These are phyloP conservation scores for Pyrenula massariospora DNA, from an alignment of 495 filamentous ascomycete genomes.

Conservation along the genomic window DNA sequence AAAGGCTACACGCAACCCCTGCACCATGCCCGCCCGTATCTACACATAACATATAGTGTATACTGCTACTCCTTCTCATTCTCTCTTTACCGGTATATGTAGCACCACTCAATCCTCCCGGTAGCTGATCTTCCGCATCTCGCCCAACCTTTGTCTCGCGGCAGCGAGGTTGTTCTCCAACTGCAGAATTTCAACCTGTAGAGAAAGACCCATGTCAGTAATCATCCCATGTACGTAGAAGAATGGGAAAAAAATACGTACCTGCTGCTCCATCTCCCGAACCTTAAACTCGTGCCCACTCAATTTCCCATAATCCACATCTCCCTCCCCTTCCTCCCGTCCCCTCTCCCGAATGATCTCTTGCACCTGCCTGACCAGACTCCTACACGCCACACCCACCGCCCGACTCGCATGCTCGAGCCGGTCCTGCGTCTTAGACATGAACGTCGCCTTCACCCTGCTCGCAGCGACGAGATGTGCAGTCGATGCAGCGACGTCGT, in stretches of 20 bases:
- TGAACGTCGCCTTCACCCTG: constrained; percentile 94
- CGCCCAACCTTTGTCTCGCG: constrained; percentile 74
- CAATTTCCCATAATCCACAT: constrained; percentile 78
- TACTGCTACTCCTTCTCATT: too few species aligned
- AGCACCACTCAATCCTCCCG: constrained; percentile 58
- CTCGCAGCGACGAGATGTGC: constrained; percentile 93
- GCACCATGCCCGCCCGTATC: too few species aligned
- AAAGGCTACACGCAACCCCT: too few species aligned
- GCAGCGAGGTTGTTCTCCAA: constrained; percentile 78
- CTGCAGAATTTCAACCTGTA: constrained; percentile 90
- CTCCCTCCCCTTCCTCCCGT: constrained; percentile 57
- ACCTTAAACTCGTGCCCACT: constrained; percentile 96
- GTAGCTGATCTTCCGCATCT: constrained; percentile 99
- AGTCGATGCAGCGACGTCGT: constrained; percentile 90
- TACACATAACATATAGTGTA: too few species aligned
- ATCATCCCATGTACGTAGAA: constrained; percentile 2
- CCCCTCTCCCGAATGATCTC: constrained; percentile 79
- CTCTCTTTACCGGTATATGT: too few species aligned
- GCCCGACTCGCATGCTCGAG: constrained; percentile 88
- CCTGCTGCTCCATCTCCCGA: constrained; percentile 98
- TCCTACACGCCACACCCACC: constrained; percentile 77
- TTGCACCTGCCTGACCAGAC: constrained; percentile 87
- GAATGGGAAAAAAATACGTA: constrained; percentile 31
- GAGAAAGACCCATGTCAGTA: constrained; percentile 1
- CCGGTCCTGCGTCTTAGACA: constrained; percentile 88